Evolutionary conservation across 306 rosid species (phyloP).

Genomic region (Purshia tridentata): DNA sequence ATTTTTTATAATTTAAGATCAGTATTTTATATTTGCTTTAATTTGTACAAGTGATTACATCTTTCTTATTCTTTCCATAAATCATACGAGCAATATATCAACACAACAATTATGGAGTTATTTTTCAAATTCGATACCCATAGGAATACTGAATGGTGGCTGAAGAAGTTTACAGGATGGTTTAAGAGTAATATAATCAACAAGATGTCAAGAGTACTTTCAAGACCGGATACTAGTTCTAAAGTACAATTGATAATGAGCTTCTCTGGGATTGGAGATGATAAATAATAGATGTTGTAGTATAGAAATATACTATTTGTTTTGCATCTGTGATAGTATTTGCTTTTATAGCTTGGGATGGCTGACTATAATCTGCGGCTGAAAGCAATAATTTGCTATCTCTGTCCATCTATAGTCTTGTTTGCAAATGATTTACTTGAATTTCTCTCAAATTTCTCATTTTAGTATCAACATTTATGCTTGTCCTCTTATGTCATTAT

Average conservation of each 20-base stretch:
- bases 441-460: not conserved
- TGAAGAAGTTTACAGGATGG: not conserved
- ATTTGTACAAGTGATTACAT: not conserved
- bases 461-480: slow-evolving; percentile 20
- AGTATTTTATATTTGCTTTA: not conserved
- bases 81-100: not conserved
- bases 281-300: not conserved
- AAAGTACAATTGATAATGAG: not conserved
- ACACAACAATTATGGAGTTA: no score
- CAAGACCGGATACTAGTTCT: not conserved
- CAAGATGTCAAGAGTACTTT: not conserved
- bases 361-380: not conserved
- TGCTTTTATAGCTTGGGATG: not conserved
- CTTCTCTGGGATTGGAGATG: slow-evolving; percentile 1
- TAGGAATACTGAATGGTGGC: not conserved
- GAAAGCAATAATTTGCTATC: slow-evolving; percentile 13
- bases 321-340: not conserved
- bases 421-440: slow-evolving; percentile 5
- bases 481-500: slow-evolving; percentile 14
- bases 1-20: not conserved
- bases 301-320: not conserved
- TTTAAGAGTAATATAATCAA: not conserved
- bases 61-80: not conserved
- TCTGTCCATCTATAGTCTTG: not conserved
- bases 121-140: not conserved